Conservation (phyloP, 176 grass and related monocot species). For the Paspalum vaginatum region DNA sequence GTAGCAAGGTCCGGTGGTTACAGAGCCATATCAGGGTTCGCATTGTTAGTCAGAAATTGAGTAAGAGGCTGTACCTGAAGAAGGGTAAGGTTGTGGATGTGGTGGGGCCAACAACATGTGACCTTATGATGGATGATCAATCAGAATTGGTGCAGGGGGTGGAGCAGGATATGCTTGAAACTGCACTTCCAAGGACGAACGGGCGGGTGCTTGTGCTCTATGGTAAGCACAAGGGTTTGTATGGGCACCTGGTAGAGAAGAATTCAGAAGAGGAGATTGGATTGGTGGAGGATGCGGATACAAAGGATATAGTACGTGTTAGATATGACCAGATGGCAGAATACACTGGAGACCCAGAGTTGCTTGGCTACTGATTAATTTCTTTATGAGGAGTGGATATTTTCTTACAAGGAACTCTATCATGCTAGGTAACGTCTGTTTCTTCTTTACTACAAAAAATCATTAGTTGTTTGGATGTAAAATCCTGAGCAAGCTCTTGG, state of each 20-base stretch:
- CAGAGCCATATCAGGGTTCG: conserved; percentile 88
- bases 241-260: conserved; percentile 74
- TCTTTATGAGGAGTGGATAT: background rate
- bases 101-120: conserved; percentile 78
- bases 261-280: conserved; percentile 62
- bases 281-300: conserved; percentile 75
- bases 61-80: conserved; percentile 70
- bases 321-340: conserved; percentile 84
- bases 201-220: conserved; percentile 79
- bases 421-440: conserved; percentile 41
- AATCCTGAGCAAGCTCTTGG: background rate
- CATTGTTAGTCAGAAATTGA: conserved; percentile 76
- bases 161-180: conserved; percentile 93
- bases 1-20: conserved; percentile 65
- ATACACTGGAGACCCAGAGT: conserved; percentile 76
- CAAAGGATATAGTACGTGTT: conserved; percentile 73
- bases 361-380: conserved; percentile 70
- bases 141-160: conserved; percentile 77
- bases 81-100: conserved; percentile 90
- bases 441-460: conserved; percentile 28
- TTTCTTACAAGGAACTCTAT: conserved; percentile 5
- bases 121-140: conserved; percentile 79
- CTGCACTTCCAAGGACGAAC: conserved; percentile 75
- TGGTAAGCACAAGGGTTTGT: conserved; percentile 87
- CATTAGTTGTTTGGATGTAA: conserved; percentile 28